Evolutionary conservation across 2,329 filamentous ascomycete genomes (phyloP).

Genomic region (Mycogone perniciosa): DNA sequence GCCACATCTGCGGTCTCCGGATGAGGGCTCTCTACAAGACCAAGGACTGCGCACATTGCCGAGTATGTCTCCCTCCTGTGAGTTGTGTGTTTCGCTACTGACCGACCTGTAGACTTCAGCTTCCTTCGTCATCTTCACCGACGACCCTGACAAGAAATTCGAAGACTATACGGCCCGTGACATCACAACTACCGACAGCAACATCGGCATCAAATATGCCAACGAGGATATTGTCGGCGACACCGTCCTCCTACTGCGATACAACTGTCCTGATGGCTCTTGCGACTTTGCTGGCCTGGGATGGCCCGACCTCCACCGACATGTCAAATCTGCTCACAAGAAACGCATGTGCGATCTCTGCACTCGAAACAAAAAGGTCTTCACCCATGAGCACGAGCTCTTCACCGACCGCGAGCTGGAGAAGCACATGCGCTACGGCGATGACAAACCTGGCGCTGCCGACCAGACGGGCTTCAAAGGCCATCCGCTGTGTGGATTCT

Average conservation of each 20-base stretch:
- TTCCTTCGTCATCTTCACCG: conserved; percentile 84
- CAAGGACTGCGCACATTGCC: conserved; percentile 92
- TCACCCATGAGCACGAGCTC: conserved; percentile 94
- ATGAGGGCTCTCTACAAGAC: conserved; percentile 93
- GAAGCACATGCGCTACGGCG: conserved; percentile 83
- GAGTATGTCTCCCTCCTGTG: conserved; percentile 49
- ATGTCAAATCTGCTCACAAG: conserved; percentile 75
- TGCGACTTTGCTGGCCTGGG: conserved; percentile 75
- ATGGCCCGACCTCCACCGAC: conserved; percentile 55
- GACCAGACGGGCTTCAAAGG: conserved; percentile 96
- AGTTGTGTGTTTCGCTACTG: background rate
- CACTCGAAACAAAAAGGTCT: conserved; percentile 91
- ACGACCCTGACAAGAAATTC: conserved; percentile 73
- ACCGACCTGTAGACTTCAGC: conserved; percentile 50
- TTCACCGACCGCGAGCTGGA: conserved; percentile 76
- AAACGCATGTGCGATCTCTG: conserved; percentile 92
- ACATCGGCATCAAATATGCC: conserved; percentile 87
- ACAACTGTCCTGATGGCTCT: conserved; percentile 83
- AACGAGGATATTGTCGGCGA: conserved; percentile 86
- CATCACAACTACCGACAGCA: conserved; percentile 72
- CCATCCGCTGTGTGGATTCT: conserved; percentile 92
- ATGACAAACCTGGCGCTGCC: conserved; percentile 80
- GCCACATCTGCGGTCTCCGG: conserved; percentile 88
- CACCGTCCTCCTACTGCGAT: conserved; percentile 77
- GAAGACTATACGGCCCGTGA: conserved; percentile 73